Conservation (phyloP, 345 rosid genomes). For the Eucalyptus erythrocorys region DNA sequence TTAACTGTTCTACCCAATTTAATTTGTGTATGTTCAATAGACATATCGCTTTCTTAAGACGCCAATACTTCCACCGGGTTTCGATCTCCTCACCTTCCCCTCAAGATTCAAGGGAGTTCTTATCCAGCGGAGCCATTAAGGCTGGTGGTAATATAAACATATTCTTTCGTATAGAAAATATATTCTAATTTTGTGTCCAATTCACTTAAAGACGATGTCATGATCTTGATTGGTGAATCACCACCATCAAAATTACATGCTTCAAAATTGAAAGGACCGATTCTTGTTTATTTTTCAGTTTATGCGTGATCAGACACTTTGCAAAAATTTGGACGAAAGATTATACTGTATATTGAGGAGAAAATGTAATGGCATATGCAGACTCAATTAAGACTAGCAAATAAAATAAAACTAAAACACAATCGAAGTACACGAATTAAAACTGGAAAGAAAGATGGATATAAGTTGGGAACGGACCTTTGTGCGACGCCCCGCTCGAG, state of each 20-base stretch:
- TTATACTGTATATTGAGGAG: background rate
- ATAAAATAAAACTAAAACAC: background rate
- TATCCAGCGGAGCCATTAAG: too few relatives aligned
- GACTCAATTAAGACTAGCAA: background rate
- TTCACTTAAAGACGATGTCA: background rate
- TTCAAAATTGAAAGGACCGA: too few relatives aligned
- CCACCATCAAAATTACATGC: background rate
- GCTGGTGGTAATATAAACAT: too few relatives aligned
- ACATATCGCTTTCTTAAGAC: too few relatives aligned
- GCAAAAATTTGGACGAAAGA: background rate
- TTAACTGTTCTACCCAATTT: background rate
- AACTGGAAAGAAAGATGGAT: background rate
- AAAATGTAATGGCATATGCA: fast-evolving
- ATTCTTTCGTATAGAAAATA: too few relatives aligned
- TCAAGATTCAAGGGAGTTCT: too few relatives aligned
- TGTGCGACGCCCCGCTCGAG: background rate
- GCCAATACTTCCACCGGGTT: too few relatives aligned
- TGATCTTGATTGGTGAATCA: background rate
- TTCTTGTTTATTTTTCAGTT: background rate
- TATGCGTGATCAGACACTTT: background rate
- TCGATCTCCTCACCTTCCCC: too few relatives aligned
- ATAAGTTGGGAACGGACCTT: background rate
- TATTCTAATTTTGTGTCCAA: background rate
- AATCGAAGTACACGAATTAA: background rate
- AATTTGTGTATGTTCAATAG: background rate